These are phyloP conservation scores for Irpex sp. DNA, from an alignment of 1,284 basidiomycete species.

Conservation along the genomic window DNA sequence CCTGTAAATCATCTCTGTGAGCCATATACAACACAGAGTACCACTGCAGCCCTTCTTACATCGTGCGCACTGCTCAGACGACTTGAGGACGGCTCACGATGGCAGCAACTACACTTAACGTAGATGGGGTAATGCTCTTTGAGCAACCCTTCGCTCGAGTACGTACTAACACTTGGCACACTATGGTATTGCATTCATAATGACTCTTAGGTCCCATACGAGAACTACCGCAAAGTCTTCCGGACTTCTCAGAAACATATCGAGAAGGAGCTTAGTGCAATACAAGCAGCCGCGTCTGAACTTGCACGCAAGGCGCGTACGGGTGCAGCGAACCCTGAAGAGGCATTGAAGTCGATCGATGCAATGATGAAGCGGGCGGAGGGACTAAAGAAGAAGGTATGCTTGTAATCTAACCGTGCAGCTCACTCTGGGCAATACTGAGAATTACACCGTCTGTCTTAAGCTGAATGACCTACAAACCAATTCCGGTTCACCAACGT, in stretches of 20 bases:
- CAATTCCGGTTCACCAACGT: constrained; percentile 60
- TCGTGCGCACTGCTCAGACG: no score
- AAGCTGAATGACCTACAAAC: constrained; percentile 72
- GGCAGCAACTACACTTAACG: constrained; percentile 51
- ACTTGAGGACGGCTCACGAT: constrained; percentile 22
- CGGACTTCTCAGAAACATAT: constrained; percentile 75
- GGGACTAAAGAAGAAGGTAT: constrained; percentile 78
- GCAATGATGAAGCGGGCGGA: constrained; percentile 73
- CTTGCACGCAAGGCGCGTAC: constrained; percentile 42
- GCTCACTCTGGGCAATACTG: not conserved
- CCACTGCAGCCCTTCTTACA: not conserved
- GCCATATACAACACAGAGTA: not conserved
- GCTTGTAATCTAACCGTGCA: constrained; percentile 13
- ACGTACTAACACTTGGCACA: constrained; percentile 22
- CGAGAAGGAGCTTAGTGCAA: constrained; percentile 69
- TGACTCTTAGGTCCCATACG: constrained; percentile 70
- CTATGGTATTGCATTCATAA: constrained; percentile 7
- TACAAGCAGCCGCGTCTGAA: constrained; percentile 55
- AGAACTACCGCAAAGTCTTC: constrained; percentile 83
- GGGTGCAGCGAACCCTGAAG: constrained; percentile 39
- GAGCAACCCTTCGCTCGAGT: constrained; percentile 86
- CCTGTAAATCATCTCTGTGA: no score
- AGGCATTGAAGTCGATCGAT: constrained; percentile 64
- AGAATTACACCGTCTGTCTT: not conserved
- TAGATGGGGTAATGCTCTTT: constrained; percentile 80